Conservation (phyloP, 1,284 basidiomycete species). For the Erythrobasidium hasegawianum region DNA sequence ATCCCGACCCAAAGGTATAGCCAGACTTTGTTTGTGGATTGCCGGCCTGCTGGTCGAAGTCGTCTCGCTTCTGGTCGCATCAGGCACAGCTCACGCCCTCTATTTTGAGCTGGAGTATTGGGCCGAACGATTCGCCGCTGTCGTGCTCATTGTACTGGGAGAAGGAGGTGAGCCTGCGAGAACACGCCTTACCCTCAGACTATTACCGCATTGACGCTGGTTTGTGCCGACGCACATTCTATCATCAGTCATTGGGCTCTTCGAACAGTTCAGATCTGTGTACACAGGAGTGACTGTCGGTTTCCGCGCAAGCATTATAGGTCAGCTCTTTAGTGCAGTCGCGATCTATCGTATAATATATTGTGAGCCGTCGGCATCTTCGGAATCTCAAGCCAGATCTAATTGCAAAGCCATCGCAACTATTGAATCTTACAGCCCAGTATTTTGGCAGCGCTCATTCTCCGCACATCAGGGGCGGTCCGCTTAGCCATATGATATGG, state of each 20-base stretch:
- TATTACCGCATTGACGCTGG: too few species aligned
- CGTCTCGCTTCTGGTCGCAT: not conserved
- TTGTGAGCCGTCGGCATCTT: too few species aligned
- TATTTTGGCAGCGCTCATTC: not conserved
- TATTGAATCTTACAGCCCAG: too few species aligned
- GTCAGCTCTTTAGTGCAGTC: conserved; percentile 1
- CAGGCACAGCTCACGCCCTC: not conserved
- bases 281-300: not conserved
- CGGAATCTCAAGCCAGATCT: too few species aligned
- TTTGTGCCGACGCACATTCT: too few species aligned
- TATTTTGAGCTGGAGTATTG: not conserved
- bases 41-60: not conserved
- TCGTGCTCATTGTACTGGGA: not conserved
- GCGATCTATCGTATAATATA: not conserved
- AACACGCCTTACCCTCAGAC: too few species aligned
- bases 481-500: not conserved
- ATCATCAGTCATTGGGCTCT: not conserved
- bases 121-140: not conserved
- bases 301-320: not conserved
- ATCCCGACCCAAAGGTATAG: not conserved
- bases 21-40: not conserved
- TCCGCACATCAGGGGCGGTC: not conserved
- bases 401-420: too few species aligned
- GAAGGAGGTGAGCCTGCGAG: not conserved
- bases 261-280: not conserved